These are phyloP conservation scores for Globisporangium mamillatum DNA, from an alignment of 352 stramenopile genomes.

Conservation along the genomic window DNA sequence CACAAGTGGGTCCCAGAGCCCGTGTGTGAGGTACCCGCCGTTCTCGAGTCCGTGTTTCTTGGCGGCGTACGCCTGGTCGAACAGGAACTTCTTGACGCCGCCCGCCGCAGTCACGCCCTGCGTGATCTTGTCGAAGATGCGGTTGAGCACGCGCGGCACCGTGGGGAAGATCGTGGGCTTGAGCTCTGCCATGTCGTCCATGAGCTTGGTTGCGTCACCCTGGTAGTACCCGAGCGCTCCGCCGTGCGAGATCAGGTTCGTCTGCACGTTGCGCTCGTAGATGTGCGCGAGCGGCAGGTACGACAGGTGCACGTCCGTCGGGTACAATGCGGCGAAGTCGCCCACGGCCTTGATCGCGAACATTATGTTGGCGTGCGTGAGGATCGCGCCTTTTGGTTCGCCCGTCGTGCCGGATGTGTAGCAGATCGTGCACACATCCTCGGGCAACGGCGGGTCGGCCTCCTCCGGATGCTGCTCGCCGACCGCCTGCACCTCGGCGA, in stretches of 20 bases:
- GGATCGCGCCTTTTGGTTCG: constrained; percentile 62
- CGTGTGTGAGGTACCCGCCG: constrained; percentile 39
- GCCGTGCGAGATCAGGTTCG: constrained; percentile 55
- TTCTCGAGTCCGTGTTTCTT: constrained; percentile 68
- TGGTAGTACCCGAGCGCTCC: constrained; percentile 91
- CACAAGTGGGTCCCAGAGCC: constrained; percentile 91
- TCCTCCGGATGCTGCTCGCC: constrained; percentile 42
- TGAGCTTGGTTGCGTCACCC: constrained; percentile 41
- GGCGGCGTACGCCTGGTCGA: constrained; percentile 74
- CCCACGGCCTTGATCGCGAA: constrained; percentile 13
- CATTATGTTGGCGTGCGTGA: constrained; percentile 53
- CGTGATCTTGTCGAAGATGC: constrained; percentile 87
- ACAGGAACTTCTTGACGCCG: constrained; percentile 88
- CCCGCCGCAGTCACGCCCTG: constrained; percentile 63
- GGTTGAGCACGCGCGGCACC: constrained; percentile 10
- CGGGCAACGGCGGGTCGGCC: constrained; percentile 41
- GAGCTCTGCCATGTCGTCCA: constrained; percentile 10
- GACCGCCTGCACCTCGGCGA: constrained; percentile 32
- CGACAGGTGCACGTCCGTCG: constrained; percentile 68
- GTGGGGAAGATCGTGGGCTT: constrained; percentile 9
- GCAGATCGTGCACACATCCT: constrained; percentile 92
- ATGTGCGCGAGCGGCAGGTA: constrained; percentile 95
- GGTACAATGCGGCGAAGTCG: constrained; percentile 14
- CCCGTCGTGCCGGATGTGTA: constrained; percentile 77
- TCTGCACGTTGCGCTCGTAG: constrained; percentile 83